Conservation (phyloP, 1,139 yeast genomes). For the Blastobotrys persicus region DNA sequence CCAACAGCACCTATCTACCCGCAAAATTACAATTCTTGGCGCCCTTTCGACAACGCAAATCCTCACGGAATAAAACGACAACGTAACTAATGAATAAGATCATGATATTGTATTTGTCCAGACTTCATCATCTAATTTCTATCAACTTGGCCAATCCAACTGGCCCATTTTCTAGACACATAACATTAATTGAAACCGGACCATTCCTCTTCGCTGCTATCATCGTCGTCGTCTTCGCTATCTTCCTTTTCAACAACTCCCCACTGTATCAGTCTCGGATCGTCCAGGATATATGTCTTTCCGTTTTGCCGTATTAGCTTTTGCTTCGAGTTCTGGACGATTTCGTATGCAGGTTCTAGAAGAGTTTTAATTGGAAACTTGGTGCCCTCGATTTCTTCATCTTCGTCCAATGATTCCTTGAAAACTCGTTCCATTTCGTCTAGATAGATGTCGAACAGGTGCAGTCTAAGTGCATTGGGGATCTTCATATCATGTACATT, state of each 20-base stretch:
- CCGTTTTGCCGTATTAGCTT: conserved; percentile 68
- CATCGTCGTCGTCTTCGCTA: conserved; percentile 38
- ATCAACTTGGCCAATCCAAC: neutral
- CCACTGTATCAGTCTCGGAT: conserved; percentile 65
- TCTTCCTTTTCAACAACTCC: conserved; percentile 47
- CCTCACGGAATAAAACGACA: conserved; percentile 15
- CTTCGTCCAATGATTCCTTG: conserved; percentile 37
- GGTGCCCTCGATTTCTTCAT: conserved; percentile 24
- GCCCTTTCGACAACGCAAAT: neutral
- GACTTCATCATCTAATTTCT: neutral
- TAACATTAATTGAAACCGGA: conserved; percentile 25
- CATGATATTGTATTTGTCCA: neutral
- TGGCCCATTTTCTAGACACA: neutral
- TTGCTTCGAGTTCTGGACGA: conserved; percentile 50
- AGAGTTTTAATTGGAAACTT: conserved; percentile 55
- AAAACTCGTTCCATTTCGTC: conserved; percentile 79
- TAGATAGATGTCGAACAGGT: conserved; percentile 74
- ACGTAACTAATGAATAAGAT: conserved; percentile 8
- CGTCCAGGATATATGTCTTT: conserved; percentile 62
- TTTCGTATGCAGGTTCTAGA: conserved; percentile 55
- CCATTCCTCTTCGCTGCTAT: conserved; percentile 21
- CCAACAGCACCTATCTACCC: neutral
- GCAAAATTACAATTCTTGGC: neutral
- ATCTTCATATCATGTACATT: conserved; percentile 43
- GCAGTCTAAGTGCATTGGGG: conserved; percentile 79